Evolutionary conservation across 305 asterid species (phyloP).

Genomic region (Caryopteris hybrid): DNA sequence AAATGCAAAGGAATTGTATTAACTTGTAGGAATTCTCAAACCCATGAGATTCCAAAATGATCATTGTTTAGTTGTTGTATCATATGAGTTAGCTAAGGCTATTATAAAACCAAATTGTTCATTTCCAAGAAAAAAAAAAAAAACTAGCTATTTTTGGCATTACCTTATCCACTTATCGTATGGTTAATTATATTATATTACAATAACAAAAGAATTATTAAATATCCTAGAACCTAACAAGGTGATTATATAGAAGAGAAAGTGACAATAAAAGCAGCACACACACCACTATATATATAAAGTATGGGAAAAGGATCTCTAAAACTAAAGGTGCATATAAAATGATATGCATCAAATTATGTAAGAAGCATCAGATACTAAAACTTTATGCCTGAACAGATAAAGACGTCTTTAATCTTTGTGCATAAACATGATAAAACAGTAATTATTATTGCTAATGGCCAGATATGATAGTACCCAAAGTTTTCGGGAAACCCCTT

Average conservation of each 20-base stretch:
- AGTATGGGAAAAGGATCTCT: neutral
- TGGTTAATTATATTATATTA: neutral
- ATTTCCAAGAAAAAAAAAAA: neutral
- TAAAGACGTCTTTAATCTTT: neutral
- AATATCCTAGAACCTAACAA: neutral
- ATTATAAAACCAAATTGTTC: neutral
- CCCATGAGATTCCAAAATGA: neutral
- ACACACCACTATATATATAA: neutral
- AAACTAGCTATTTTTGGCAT: neutral
- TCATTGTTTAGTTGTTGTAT: neutral
- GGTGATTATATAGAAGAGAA: neutral
- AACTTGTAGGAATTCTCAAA: neutral
- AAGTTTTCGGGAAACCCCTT: neutral
- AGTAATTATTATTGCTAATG: neutral
- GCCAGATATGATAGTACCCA: neutral
- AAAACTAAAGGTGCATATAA: neutral
- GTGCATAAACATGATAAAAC: neutral
- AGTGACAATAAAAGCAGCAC: neutral
- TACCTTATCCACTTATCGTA: neutral
- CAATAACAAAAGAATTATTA: neutral
- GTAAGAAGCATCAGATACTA: neutral
- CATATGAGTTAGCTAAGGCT: too few species aligned
- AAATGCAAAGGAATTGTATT: neutral
- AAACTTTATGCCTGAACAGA: neutral
- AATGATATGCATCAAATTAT: too few species aligned